These are phyloP conservation scores for Gautieria morchelliformis DNA, from an alignment of 768 basidiomycete genomes.

Conservation along the genomic window DNA sequence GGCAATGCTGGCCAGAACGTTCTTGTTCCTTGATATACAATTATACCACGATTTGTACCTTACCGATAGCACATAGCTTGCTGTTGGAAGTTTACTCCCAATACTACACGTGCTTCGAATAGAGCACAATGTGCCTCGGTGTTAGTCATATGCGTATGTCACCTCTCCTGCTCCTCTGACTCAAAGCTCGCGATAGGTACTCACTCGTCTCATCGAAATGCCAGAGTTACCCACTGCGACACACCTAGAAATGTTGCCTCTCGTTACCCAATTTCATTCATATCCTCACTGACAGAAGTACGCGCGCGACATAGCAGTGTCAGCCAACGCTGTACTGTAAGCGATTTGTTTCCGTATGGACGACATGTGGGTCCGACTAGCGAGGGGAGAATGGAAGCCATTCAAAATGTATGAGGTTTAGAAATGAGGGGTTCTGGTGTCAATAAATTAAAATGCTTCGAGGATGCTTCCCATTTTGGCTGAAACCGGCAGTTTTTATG, in stretches of 20 bases:
- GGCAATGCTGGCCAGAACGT: not conserved
- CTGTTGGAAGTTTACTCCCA: not conserved
- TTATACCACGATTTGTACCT: not conserved
- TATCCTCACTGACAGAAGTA: not conserved
- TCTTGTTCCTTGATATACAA: not conserved
- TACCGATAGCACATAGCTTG: not conserved
- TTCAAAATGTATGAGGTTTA: not conserved
- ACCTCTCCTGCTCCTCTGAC: not conserved
- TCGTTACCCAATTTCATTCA: not conserved
- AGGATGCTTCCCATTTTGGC: not conserved
- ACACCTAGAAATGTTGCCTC: not conserved
- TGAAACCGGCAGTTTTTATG: slow-evolving; percentile 17
- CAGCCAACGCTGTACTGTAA: not conserved
- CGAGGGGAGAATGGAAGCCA: not conserved
- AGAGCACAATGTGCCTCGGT: not conserved
- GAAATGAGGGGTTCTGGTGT: not conserved
- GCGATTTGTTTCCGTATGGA: not conserved
- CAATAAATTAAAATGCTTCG: not conserved
- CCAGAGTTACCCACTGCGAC: not conserved
- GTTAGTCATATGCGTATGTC: not conserved
- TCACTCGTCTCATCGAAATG: not conserved
- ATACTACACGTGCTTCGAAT: not conserved
- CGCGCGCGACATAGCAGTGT: not conserved
- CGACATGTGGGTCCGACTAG: not conserved
- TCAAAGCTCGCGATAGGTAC: not conserved